Percentiles rank a stretch among this genome's conserved stretches.
phyloP scores from a whole-genome alignment of 768 basidiomycete species.

The Podaxis sp. region DNA sequence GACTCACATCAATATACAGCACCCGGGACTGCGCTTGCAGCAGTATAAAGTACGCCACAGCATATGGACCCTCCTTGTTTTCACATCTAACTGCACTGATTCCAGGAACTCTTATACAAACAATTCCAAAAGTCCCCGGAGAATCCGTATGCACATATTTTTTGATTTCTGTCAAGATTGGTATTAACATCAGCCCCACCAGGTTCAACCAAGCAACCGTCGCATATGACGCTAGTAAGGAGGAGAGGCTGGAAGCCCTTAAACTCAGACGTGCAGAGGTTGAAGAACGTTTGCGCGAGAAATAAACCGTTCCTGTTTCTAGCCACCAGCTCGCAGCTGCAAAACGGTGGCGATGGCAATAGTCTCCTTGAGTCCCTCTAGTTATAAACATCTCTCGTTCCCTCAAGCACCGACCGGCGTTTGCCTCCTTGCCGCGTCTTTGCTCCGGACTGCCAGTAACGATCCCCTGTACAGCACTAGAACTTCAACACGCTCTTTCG shows the following conservation, averaged over 20 bases:
- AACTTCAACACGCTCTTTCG: not conserved
- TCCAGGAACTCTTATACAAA: slow-evolving; percentile 83
- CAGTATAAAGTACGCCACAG: slow-evolving; percentile 70
- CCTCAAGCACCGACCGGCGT: not conserved
- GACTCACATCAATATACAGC: slow-evolving; percentile 40
- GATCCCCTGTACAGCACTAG: not conserved
- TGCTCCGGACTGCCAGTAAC: not conserved
- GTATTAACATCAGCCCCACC: slow-evolving; percentile 3
- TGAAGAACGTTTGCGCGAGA: slow-evolving; percentile 63
- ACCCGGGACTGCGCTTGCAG: slow-evolving; percentile 86
- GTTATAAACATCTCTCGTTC: not conserved
- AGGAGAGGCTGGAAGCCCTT: slow-evolving; percentile 78
- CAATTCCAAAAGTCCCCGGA: slow-evolving; percentile 97
- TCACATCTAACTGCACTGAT: slow-evolving; percentile 9
- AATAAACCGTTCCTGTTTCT: slow-evolving; percentile 15
- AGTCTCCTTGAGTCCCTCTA: not conserved
- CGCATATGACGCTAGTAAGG: slow-evolving; percentile 84
- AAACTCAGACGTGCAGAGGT: slow-evolving; percentile 65
- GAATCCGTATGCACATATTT: slow-evolving; percentile 68
- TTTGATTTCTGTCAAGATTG: not conserved
- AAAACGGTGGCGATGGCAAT: not conserved
- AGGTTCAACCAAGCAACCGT: slow-evolving; percentile 86
- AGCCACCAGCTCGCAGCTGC: not conserved
- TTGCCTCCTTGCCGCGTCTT: not conserved
- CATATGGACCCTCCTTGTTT: not conserved